phyloP scores from a whole-genome alignment of 495 filamentous ascomycete species.

The Aspergillus sclerotioniger region DNA sequence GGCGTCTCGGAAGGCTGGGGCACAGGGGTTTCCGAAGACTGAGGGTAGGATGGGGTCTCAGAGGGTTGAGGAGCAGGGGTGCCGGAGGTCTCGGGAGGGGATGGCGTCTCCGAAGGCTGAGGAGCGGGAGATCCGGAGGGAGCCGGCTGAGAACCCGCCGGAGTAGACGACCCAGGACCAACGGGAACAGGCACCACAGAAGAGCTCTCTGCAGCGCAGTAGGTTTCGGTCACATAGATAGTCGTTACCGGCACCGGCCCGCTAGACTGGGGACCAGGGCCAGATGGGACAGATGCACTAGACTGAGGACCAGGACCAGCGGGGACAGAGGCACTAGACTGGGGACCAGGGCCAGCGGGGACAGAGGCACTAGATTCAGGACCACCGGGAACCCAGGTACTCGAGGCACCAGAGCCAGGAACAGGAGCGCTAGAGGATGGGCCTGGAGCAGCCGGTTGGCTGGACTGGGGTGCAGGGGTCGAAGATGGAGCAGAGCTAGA shows the following conservation, averaged over 20 bases:
- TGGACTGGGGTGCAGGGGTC: constrained; percentile 7
- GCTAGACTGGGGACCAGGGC: constrained; percentile 1
- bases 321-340: not conserved
- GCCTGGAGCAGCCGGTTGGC: constrained; percentile 5
- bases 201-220: constrained; percentile 7
- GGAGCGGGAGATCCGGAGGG: not conserved
- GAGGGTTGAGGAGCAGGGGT: not conserved
- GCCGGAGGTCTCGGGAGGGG: constrained; percentile 8
- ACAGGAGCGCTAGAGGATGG: constrained; percentile 7
- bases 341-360: not conserved
- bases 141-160: not conserved
- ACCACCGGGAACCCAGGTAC: constrained; percentile 1
- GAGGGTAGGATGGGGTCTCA: constrained; percentile 1
- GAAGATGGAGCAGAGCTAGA: constrained; percentile 17
- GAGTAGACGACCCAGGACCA: not conserved
- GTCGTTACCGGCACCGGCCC: not conserved
- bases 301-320: not conserved
- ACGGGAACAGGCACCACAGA: not conserved
- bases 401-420: constrained; percentile 7
- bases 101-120: not conserved
- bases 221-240: constrained; percentile 25
- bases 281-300: not conserved
- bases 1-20: not conserved
- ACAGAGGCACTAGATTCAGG: not conserved
- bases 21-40: not conserved